Evolutionary conservation across 345 rosid genomes (phyloP), one percentile per base, ranked within the genome.

Genomic region (Brassica incana): DNA sequence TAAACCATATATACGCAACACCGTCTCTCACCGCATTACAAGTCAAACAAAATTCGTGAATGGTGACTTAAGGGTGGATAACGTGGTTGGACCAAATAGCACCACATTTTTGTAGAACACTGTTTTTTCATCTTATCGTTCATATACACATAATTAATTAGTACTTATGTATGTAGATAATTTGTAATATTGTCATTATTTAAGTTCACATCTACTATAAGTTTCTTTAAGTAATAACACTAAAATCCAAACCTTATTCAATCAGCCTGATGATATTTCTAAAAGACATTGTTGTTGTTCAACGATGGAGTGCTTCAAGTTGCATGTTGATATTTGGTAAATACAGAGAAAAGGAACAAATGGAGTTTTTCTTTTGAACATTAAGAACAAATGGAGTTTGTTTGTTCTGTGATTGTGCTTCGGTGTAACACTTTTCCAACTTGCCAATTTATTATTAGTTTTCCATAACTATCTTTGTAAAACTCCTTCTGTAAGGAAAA

Each of bases 361-460:
- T 54, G 60, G 23, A 54, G 40, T 50, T 23, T 29, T 29, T 29
- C 32, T 29, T 29, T 29, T 29, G 32, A 29, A 29, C 32, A 29
- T 29, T 29, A 4, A 29, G 6, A 48, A 48, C 54, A 12, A 12
- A 20, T 54, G 60, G 4, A 56, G 43, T 52, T 29, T 64, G 6
- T 71, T 29, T 64, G 9, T 52, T 54, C 56, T 64, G 48, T 65
- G 67, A 45, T 15, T 54, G 33, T 36, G 76, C 67, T 65, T 78
- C 50, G 72, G 67, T 78, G 67, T 64, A 58, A 56, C 50, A 29
- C 67, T 15, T 40, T 30, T 6, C 16, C 72, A 65, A 36, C 72
- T 65, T 78, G 50, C 45, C 77, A 65, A 16, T 25, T 25, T 25
- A 52, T 38, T 40, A 65, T 38, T 40, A 18, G 4, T 35, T 35